A percentile compares a stretch with the other conserved stretches of the same genome.
phyloP scores from a whole-genome alignment of 768 basidiomycete species.

The Macrolepiota albuminosa region DNA sequence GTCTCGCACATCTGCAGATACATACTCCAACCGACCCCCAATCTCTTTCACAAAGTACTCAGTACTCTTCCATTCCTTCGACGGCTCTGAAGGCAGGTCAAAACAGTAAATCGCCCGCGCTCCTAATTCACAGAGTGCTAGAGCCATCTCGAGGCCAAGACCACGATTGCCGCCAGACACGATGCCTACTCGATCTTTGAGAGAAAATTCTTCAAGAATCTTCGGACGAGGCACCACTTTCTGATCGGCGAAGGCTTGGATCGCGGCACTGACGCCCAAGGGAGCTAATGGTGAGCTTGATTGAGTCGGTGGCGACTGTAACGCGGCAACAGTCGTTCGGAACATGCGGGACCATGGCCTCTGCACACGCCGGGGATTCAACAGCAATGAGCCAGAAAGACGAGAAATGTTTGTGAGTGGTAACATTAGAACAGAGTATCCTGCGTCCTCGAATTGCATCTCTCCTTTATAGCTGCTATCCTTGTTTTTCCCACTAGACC shows the following conservation, averaged over 20 bases:
- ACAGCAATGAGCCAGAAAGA: background rate
- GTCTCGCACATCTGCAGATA: slow-evolving; percentile 58
- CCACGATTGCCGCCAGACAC: background rate
- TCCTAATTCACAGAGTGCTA: slow-evolving; percentile 60
- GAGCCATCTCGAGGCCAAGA: background rate
- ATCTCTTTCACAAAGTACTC: slow-evolving; percentile 44
- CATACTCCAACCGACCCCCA: slow-evolving; percentile 48
- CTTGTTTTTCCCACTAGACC: background rate
- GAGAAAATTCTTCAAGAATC: slow-evolving; percentile 22
- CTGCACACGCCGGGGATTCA: background rate
- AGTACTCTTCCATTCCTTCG: slow-evolving; percentile 51
- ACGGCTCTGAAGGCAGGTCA: slow-evolving; percentile 52
- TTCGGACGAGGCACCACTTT: slow-evolving; percentile 35
- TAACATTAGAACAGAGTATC: background rate
- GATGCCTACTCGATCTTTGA: background rate
- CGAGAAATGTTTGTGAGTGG: background rate
- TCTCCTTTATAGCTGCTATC: background rate
- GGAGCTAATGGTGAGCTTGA: slow-evolving; percentile 52
- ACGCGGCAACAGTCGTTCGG: background rate
- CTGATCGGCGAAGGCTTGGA: slow-evolving; percentile 33
- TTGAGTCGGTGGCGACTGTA: slow-evolving; percentile 19
- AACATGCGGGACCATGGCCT: background rate
- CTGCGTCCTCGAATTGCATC: background rate
- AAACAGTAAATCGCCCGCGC: slow-evolving; percentile 65
- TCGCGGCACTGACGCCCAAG: slow-evolving; percentile 60